phyloP scores from a whole-genome alignment of 1,284 basidiomycete genomes.

The Phaffia rhodozyma region DNA sequence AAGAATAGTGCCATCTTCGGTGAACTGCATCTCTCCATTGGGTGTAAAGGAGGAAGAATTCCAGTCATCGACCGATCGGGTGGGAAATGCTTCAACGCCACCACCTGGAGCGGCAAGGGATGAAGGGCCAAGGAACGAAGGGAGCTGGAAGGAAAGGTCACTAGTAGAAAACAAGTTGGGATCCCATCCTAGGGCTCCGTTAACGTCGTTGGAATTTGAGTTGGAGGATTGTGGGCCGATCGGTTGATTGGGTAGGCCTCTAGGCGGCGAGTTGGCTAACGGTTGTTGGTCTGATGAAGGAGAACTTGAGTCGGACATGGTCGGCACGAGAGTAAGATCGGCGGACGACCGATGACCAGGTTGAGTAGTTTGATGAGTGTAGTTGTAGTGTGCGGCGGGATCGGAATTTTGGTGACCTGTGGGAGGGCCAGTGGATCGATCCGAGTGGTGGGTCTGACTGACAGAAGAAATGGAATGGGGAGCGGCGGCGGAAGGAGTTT shows the following conservation, averaged over 20 bases:
- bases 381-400: neutral
- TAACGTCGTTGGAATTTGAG: neutral
- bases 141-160: conserved; percentile 8
- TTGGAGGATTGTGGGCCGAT: neutral
- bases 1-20: too few relatives aligned
- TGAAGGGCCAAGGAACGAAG: conserved; percentile 36
- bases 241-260: neutral
- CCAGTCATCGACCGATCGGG: conserved; percentile 22
- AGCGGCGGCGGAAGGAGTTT: neutral
- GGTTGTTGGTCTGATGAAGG: neutral
- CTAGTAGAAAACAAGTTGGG: neutral
- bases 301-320: neutral
- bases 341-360: neutral
- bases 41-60: conserved; percentile 1
- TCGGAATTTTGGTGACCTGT: neutral
- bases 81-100: conserved; percentile 53
- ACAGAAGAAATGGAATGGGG: neutral
- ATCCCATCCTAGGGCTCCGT: neutral
- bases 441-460: neutral
- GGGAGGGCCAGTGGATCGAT: neutral
- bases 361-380: neutral
- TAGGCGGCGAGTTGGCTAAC: neutral
- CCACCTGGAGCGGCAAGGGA: conserved; percentile 54
- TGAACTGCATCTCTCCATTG: neutral
- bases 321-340: neutral